Percentiles rank a stretch among this genome's conserved stretches.
Evolutionary conservation across 2,329 filamentous ascomycete genomes (phyloP).

Genomic region (Diaporthe citrichinensis): DNA sequence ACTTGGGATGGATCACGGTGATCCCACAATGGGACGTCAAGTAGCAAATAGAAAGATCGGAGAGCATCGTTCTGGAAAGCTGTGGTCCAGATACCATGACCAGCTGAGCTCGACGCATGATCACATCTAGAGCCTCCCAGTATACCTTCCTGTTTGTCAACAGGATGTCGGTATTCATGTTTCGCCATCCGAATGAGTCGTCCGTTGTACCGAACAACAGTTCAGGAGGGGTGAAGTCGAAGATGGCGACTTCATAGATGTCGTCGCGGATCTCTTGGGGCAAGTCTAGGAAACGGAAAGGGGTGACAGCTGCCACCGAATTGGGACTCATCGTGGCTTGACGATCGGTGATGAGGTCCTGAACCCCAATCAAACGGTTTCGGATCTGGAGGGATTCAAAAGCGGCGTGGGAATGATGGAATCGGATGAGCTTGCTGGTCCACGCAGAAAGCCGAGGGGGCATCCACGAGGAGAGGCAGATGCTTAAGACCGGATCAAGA

Average conservation of each 20-base stretch:
- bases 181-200: neutral
- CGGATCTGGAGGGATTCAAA: neutral
- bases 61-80: fast-evolving
- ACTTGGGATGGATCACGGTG: neutral
- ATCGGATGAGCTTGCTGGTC: too few species aligned
- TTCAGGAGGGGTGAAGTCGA: neutral
- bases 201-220: too few species aligned
- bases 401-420: too few species aligned
- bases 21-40: neutral
- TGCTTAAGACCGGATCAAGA: too few species aligned
- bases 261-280: neutral
- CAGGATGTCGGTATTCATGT: neutral
- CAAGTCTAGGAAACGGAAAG: neutral
- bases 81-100: neutral
- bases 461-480: too few species aligned
- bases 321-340: neutral
- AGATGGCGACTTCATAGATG: neutral
- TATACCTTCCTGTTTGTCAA: neutral
- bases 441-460: too few species aligned
- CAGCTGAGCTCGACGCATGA: neutral
- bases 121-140: neutral
- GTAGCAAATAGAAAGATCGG: too few species aligned
- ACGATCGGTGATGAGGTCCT: too few species aligned
- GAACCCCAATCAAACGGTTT: neutral
- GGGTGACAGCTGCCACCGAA: neutral